Evolutionary conservation across 768 basidiomycete species (phyloP).

Genomic region (Xanthoconium stramineum): DNA sequence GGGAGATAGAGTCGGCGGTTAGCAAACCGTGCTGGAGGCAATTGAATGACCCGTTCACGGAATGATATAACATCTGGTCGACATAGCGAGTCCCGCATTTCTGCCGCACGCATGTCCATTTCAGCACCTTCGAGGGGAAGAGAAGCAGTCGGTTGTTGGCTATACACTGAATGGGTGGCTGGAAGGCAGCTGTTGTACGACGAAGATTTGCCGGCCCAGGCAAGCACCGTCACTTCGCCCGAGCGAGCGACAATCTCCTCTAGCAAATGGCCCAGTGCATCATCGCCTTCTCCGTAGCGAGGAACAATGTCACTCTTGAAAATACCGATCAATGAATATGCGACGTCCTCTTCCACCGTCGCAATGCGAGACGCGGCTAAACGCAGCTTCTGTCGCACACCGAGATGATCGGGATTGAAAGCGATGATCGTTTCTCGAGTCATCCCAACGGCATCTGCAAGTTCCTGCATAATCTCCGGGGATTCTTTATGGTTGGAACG

Average conservation of each 20-base stretch:
- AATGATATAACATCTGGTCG: too few species aligned
- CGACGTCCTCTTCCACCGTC: constrained; percentile 5
- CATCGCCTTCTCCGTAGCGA: constrained; percentile 7
- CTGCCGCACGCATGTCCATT: too few species aligned
- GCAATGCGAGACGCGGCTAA: constrained; percentile 9
- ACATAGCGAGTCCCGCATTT: too few species aligned
- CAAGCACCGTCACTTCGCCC: too few species aligned
- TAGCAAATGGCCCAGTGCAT: not conserved
- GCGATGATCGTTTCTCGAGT: not conserved
- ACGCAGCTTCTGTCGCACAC: constrained; percentile 5
- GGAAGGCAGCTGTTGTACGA: too few species aligned
- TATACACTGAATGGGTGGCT: not conserved
- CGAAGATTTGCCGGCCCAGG: too few species aligned
- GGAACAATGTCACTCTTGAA: too few species aligned
- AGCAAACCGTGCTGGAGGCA: too few species aligned
- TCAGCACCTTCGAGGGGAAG: too few species aligned
- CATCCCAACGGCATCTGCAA: constrained; percentile 2
- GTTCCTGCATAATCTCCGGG: constrained; percentile 7
- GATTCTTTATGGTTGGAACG: constrained; percentile 9
- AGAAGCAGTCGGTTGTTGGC: not conserved
- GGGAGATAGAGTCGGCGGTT: too few species aligned
- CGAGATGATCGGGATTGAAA: constrained; percentile 7
- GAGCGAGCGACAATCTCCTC: too few species aligned
- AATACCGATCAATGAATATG: constrained; percentile 9
- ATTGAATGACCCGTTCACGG: too few species aligned